Evolutionary conservation across 1,284 basidiomycete species (phyloP).

Genomic region (Austropuccinia psidii): DNA sequence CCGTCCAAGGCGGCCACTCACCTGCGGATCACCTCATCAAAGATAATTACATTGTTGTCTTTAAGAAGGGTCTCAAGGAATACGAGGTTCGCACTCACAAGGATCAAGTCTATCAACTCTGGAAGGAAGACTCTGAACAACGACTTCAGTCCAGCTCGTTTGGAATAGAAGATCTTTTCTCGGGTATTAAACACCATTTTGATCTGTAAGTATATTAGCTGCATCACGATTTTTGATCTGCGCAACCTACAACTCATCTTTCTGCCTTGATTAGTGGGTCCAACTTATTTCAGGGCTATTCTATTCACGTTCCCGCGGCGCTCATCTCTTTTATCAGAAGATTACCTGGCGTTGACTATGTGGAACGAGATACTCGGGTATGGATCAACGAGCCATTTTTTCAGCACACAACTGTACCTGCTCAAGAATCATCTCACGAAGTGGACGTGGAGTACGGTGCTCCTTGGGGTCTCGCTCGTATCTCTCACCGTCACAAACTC

Average conservation of each 20-base stretch:
- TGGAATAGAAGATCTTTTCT: slow-evolving; percentile 6
- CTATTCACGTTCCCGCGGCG: slow-evolving; percentile 69
- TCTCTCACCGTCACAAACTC: slow-evolving; percentile 77
- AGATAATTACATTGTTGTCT: slow-evolving; percentile 34
- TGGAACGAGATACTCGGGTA: slow-evolving; percentile 88
- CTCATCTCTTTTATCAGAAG: slow-evolving; percentile 71
- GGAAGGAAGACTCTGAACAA: slow-evolving; percentile 4
- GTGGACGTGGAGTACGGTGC: slow-evolving; percentile 35
- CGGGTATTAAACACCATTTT: slow-evolving; percentile 35
- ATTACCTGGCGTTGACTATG: slow-evolving; percentile 82
- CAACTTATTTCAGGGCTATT: slow-evolving; percentile 61
- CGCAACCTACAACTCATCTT: not conserved
- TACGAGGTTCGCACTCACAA: slow-evolving; percentile 16
- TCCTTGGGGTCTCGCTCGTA: slow-evolving; percentile 77
- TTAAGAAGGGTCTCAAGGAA: slow-evolving; percentile 29
- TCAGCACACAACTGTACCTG: slow-evolving; percentile 37
- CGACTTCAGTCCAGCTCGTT: slow-evolving; percentile 19
- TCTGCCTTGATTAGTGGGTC: slow-evolving; percentile 37
- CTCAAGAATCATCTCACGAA: not conserved
- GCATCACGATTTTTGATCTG: not conserved
- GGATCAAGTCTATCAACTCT: slow-evolving; percentile 12
- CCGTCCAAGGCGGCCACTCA: slow-evolving; percentile 22
- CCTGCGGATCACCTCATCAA: slow-evolving; percentile 33
- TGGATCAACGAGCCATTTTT: slow-evolving; percentile 55
- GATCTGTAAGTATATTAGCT: slow-evolving; percentile 7